Evolutionary conservation across 148 eudicot genomes (phyloP).

Genomic region (Arctostaphylos glauca): DNA sequence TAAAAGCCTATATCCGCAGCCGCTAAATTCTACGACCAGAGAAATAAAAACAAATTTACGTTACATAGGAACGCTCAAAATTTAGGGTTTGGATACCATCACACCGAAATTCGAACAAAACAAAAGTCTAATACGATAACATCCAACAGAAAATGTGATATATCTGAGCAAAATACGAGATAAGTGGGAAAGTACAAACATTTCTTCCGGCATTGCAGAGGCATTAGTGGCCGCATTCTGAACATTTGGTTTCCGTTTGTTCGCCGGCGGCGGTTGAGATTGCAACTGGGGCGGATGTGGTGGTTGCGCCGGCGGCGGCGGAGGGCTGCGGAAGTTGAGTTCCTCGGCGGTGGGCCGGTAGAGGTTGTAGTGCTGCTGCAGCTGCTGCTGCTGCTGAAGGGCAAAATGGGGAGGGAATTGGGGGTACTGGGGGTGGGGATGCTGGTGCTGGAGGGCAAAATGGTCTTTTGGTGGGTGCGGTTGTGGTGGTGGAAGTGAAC

Average conservation of each 20-base stretch:
- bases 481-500: conserved; percentile 28
- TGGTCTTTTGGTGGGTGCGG: conserved; percentile 30
- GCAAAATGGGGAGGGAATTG: conserved; percentile 38
- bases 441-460: conserved; percentile 30
- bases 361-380: conserved; percentile 21
- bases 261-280: conserved; percentile 6
- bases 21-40: neutral
- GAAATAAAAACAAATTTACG: neutral
- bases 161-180: neutral
- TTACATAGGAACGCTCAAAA: neutral
- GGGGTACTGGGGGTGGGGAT: conserved; percentile 24
- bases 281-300: neutral
- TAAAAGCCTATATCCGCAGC: neutral
- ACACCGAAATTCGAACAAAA: neutral
- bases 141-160: neutral
- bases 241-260: conserved; percentile 14
- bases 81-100: neutral
- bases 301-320: conserved; percentile 7
- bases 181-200: conserved; percentile 14
- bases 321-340: conserved; percentile 14
- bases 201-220: conserved; percentile 23
- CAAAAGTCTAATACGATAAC: neutral
- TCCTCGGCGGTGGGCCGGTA: conserved; percentile 10
- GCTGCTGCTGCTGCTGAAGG: conserved; percentile 31
- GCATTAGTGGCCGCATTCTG: conserved; percentile 19